These are phyloP conservation scores for Leccinum variicolor DNA, from an alignment of 768 basidiomycete genomes.

Conservation along the genomic window DNA sequence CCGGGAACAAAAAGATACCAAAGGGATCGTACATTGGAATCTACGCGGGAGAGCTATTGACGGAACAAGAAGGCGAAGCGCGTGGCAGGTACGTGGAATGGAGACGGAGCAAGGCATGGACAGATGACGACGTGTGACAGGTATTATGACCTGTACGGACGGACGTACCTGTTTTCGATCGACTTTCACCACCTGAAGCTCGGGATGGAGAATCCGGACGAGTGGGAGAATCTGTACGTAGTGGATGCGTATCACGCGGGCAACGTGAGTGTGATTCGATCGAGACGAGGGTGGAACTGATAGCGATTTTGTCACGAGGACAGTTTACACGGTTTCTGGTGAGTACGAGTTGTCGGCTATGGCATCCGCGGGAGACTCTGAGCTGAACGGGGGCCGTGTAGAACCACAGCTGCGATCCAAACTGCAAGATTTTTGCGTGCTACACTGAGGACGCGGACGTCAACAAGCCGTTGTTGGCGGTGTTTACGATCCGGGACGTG, in stretches of 20 bases:
- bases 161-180: constrained; percentile 80
- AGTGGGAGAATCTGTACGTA: constrained; percentile 40
- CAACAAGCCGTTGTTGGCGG: constrained; percentile 61
- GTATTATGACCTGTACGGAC: constrained; percentile 67
- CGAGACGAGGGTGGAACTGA: constrained; percentile 2
- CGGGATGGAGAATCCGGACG: constrained; percentile 22
- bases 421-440: constrained; percentile 65
- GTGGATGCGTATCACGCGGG: constrained; percentile 90
- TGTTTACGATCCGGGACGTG: constrained; percentile 68
- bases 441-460: constrained; percentile 78
- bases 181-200: constrained; percentile 69
- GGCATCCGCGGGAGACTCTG: neutral
- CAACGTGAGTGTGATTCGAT: constrained; percentile 52
- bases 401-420: constrained; percentile 94
- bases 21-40: constrained; percentile 74
- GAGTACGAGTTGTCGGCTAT: constrained; percentile 22
- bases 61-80: constrained; percentile 59
- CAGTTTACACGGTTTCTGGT: constrained; percentile 93
- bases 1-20: constrained; percentile 59
- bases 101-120: neutral
- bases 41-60: constrained; percentile 82
- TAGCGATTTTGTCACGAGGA: neutral
- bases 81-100: constrained; percentile 59
- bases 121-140: constrained; percentile 34
- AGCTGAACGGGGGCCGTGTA: constrained; percentile 26